Percentiles rank a stretch among this genome's conserved stretches.
Evolutionary conservation across 192 early-diverging fungal species (phyloP).

Genomic region (Entomortierella beljakovae): DNA sequence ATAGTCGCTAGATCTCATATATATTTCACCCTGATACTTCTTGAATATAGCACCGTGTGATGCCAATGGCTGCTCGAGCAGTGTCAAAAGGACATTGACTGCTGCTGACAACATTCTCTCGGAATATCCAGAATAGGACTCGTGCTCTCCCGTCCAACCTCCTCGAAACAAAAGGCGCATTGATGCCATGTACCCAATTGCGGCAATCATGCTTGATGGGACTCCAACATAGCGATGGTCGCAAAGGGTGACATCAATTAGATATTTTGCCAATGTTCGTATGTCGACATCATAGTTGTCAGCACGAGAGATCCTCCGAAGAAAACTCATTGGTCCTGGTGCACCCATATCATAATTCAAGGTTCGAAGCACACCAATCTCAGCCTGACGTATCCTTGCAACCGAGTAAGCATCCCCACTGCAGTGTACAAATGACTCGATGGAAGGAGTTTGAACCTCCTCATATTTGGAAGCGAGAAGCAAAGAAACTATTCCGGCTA

Average conservation of each 20-base stretch:
- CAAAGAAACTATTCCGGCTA: slow-evolving; percentile 64
- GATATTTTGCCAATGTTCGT: slow-evolving; percentile 70
- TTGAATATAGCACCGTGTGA: slow-evolving; percentile 54
- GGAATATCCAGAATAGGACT: slow-evolving; percentile 76
- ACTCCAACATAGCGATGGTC: slow-evolving; percentile 67
- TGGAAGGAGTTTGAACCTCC: slow-evolving; percentile 64
- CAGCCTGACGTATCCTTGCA: slow-evolving; percentile 64
- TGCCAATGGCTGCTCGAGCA: slow-evolving; percentile 56
- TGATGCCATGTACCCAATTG: slow-evolving; percentile 58
- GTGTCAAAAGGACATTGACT: slow-evolving; percentile 63
- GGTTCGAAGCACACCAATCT: slow-evolving; percentile 65
- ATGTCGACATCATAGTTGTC: slow-evolving; percentile 68
- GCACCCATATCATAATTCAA: slow-evolving; percentile 70
- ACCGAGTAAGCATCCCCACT: slow-evolving; percentile 58
- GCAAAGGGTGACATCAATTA: slow-evolving; percentile 66
- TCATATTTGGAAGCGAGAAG: slow-evolving; percentile 70
- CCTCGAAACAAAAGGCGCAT: slow-evolving; percentile 55
- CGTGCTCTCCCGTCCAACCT: slow-evolving; percentile 65
- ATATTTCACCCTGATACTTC: slow-evolving; percentile 59
- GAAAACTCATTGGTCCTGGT: slow-evolving; percentile 68
- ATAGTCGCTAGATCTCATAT: slow-evolving; percentile 54
- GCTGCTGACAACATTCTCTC: slow-evolving; percentile 63
- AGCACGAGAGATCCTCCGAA: slow-evolving; percentile 68
- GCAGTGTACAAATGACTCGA: slow-evolving; percentile 62
- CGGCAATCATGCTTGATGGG: slow-evolving; percentile 60